Base-by-base conservation (phyloP, 2,329 filamentous ascomycete species). In the Monosporascus sp. region DNA sequence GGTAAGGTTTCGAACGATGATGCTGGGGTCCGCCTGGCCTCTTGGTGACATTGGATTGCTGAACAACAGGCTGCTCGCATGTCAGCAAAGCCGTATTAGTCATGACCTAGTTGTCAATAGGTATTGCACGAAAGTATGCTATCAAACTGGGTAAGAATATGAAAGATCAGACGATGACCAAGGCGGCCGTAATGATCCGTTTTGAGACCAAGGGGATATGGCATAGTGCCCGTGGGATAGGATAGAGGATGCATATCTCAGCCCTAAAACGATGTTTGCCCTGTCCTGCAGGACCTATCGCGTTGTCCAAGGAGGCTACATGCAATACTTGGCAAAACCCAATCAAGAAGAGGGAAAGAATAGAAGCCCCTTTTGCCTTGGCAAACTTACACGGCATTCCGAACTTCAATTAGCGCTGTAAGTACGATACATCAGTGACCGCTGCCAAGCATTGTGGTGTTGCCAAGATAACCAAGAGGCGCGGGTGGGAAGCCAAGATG, bases 31-130 rank as follows among this genome's bases (percentile, higher is more conserved):
- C 22, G 76, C 76, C 56, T 72, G 72, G 51, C 73, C 73, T 59
- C 77, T 77, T 51, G 70, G 72, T 75, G 78, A 83, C 52, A 74
- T 75, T 31, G 81, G 81, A 67, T 83, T 83, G 70, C 77, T 84
- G 68, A 84, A 82, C 56, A 84, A 73, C 66, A 83, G 76, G 70
- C 81, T 83, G 59, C 17, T 48, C 40, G 41, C 38, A 36, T 36
- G 50, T 59, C 51, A 69, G 63, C 43, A 24, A 26, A 22, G 22
- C 41, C 20, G 41, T 20, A 44, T 8, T 19, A 20, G 14, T 26
- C 14, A 44, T 44, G 22, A 24, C 9, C 9, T n/a, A 41, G 38
- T 17, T 41, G 38, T 19, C 17, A 20, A 41, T 3, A 41, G 7
- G 19, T 19, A 5, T 19, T n/a, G 38, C 17, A n/a, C 17, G 38